A percentile compares a stretch with the other conserved stretches of the same genome.
Conservation (phyloP, 2,329 filamentous ascomycete species). For the Aspergillus sp. region DNA sequence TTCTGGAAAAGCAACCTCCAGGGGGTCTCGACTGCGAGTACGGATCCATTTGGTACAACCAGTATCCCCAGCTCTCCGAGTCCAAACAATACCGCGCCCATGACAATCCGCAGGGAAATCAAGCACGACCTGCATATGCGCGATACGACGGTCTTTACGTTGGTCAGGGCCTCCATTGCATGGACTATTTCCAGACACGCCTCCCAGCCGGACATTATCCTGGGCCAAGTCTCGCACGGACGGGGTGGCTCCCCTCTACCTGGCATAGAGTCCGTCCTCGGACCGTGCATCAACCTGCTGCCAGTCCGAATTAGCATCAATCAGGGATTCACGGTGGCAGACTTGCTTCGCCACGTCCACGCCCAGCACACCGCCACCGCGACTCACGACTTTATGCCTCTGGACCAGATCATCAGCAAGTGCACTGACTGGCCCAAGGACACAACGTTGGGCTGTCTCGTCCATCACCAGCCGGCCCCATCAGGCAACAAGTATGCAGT, state of each 20-base stretch:
- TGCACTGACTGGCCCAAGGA: neutral
- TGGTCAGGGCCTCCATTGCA: neutral
- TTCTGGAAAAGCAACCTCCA: neutral
- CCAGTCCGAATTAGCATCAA: neutral
- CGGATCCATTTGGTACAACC: neutral
- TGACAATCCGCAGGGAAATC: neutral
- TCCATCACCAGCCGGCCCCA: neutral
- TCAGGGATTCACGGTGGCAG: neutral
- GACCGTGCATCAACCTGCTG: neutral
- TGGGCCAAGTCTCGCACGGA: neutral
- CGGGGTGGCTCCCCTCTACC: neutral
- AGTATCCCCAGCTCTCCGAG: neutral
- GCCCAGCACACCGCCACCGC: neutral
- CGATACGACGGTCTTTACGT: neutral
- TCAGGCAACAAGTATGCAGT: too few species aligned
- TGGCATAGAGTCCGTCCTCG: neutral
- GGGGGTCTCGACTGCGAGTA: neutral
- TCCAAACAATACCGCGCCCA: neutral
- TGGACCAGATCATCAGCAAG: neutral
- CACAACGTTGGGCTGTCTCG: neutral
- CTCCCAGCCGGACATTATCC: neutral
- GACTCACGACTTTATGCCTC: neutral
- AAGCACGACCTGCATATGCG: neutral
- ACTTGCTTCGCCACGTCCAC: neutral
- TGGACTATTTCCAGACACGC: neutral